Evolutionary conservation across 129 eudicot genomes (phyloP).

Genomic region (Chrysanthemum seticuspe): DNA sequence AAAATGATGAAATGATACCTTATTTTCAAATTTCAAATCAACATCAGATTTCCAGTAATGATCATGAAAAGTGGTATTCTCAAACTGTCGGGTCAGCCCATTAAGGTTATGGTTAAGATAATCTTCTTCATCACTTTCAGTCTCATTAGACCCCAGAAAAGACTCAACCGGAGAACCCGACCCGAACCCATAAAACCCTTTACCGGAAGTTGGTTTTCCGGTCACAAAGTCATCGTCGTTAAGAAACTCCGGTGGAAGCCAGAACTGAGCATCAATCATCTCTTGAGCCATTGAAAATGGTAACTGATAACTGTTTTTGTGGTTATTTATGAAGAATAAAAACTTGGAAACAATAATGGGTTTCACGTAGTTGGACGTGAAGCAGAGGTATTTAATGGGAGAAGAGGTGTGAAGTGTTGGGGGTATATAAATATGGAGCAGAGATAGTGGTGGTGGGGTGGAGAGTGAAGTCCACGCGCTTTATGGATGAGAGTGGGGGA

Average conservation of each 20-base stretch:
- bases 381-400: conserved; percentile 32
- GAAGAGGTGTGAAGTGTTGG: conserved; percentile 28
- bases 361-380: conserved; percentile 38
- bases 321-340: conserved; percentile 27
- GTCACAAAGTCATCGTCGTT: conserved; percentile 57
- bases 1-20: conserved; percentile 24
- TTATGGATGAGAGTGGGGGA: conserved; percentile 15
- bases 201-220: neutral
- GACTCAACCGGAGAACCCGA: conserved; percentile 70
- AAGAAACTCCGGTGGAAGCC: conserved; percentile 83
- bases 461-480: conserved; percentile 30
- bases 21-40: conserved; percentile 18
- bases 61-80: conserved; percentile 31
- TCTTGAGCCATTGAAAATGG: conserved; percentile 52
- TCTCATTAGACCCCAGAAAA: conserved; percentile 55
- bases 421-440: conserved; percentile 28
- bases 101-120: neutral
- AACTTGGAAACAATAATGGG: neutral
- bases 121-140: conserved; percentile 88
- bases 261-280: conserved; percentile 69
- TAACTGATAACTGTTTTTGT: neutral
- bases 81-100: conserved; percentile 42
- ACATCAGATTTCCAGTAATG: conserved; percentile 34
- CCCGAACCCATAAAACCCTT: conserved; percentile 23
- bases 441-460: neutral